Evolutionary conservation across 2,329 filamentous ascomycete species (phyloP).

Genomic region (Apiospora pterosperma): DNA sequence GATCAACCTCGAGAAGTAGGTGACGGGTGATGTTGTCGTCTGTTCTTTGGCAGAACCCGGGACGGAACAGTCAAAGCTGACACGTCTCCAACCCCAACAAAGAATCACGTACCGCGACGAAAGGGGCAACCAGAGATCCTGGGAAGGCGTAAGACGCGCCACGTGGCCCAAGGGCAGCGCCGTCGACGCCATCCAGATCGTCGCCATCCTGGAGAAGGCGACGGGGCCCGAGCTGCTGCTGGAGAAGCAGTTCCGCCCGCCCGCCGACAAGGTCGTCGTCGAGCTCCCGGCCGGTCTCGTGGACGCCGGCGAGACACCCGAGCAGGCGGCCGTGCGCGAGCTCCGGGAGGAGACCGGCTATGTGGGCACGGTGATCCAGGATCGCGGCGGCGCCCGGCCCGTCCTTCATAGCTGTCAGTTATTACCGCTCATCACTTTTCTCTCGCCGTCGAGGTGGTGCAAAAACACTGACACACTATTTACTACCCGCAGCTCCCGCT

Average conservation of each 20-base stretch:
- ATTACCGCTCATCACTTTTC: neutral
- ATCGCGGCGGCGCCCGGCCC: neutral
- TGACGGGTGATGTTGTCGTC: neutral
- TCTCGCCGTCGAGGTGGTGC: too few species aligned
- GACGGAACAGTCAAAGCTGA: neutral
- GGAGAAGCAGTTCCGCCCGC: conserved; percentile 66
- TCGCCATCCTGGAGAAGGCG: conserved; percentile 61
- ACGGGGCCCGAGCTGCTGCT: conserved; percentile 54
- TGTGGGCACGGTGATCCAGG: conserved; percentile 36
- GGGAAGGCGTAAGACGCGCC: conserved; percentile 69
- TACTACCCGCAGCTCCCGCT: neutral
- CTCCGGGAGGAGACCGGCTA: conserved; percentile 67
- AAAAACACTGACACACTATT: neutral
- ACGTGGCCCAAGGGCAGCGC: conserved; percentile 59
- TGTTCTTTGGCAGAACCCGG: too few species aligned
- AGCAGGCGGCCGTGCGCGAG: conserved; percentile 60
- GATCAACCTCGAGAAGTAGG: conserved; percentile 9
- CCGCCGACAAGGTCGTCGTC: conserved; percentile 55
- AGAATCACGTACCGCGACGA: conserved; percentile 57
- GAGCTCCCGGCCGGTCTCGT: conserved; percentile 64
- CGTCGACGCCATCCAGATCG: conserved; percentile 71
- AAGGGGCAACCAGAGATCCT: conserved; percentile 55
- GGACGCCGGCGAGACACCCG: conserved; percentile 58
- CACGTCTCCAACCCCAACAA: neutral
- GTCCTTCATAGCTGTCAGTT: conserved; percentile 1